Conservation (phyloP, 2,329 filamentous ascomycete species). For the Trichoderma semiorbis region DNA sequence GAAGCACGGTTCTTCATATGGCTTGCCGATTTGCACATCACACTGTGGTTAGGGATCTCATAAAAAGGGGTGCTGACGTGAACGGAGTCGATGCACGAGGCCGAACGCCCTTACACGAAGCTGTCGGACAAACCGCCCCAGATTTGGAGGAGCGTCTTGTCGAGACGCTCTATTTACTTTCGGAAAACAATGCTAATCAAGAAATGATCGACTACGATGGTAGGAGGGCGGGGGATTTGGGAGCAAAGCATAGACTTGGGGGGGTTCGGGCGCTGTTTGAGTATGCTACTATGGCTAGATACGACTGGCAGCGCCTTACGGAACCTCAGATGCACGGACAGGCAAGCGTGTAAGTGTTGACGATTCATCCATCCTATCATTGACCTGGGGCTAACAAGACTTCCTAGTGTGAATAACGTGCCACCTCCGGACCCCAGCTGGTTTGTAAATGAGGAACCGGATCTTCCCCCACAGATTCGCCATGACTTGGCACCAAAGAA, state of each 20-base stretch:
- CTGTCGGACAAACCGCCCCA: not conserved
- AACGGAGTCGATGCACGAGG: slow-evolving; percentile 1
- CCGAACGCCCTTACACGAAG: slow-evolving; percentile 17
- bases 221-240: not conserved
- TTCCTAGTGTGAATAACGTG: not conserved
- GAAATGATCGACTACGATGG: not conserved
- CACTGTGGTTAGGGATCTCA: not conserved
- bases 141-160: not conserved
- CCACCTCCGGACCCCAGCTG: not conserved
- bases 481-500: not conserved
- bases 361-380: not conserved
- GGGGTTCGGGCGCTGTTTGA: slow-evolving; percentile 6
- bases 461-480: not conserved
- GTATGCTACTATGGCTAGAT: not conserved
- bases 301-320: not conserved
- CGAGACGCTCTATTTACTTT: not conserved
- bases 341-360: not conserved
- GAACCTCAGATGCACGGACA: not conserved
- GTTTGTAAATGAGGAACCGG: not conserved
- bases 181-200: not conserved
- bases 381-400: not conserved
- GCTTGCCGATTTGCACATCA: slow-evolving; percentile 15
- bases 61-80: not conserved
- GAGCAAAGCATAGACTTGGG: not conserved
- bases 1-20: slow-evolving; percentile 16